Evolutionary conservation across 257 asterid species (phyloP), one percentile per base, ranked within the genome.

Genomic region (Nicotiana benthamiana): DNA sequence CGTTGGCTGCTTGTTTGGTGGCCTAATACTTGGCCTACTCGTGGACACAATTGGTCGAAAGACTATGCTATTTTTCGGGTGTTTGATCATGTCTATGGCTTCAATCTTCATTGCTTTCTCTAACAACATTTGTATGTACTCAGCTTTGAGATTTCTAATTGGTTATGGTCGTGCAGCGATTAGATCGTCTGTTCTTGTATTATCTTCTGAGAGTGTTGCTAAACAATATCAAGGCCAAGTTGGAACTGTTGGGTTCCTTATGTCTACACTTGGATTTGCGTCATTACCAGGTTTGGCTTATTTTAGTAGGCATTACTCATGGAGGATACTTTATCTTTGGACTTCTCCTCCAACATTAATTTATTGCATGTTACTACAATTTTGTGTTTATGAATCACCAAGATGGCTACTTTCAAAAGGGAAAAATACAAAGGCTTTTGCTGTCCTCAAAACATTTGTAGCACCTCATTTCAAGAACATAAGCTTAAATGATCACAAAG

Each of bases 31-130:
- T 6, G 83, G 87, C 9, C 27, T 87, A 4, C 75, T 87, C 0
- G 93, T 88, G 24, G 90, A 88, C 11, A 72, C 84, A 6, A 17
- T 85, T 12, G 95, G 93, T 15, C 87, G 91, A 12, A 91, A 89
- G 32, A 89, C 84, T 5, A n/a, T n/a, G 84, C 66, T 91, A 16
- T 72, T 85, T 27, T 32, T 87, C 9, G 90, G 88, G 11, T 84
- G 86, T 83, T 64, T 89, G 6, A 12, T 84, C 4, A 89, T 89
- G 93, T 88, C 93, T 0, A 2, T 63, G 0, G 59, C 85, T 48
- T 86, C 90, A 12, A 46, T 64, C 15, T 40, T 85, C 40, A 83
- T 87, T 22, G 88, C 91, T 9, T 70, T 84, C 51, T 83, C 88
- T 8, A 24, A 16, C n/a, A 90, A 88, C 64, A 36, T 91, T 17